Evolutionary conservation across 1,284 basidiomycete genomes (phyloP), one percentile per base, ranked within the genome.

Genomic region (Rhodofomes roseus): DNA sequence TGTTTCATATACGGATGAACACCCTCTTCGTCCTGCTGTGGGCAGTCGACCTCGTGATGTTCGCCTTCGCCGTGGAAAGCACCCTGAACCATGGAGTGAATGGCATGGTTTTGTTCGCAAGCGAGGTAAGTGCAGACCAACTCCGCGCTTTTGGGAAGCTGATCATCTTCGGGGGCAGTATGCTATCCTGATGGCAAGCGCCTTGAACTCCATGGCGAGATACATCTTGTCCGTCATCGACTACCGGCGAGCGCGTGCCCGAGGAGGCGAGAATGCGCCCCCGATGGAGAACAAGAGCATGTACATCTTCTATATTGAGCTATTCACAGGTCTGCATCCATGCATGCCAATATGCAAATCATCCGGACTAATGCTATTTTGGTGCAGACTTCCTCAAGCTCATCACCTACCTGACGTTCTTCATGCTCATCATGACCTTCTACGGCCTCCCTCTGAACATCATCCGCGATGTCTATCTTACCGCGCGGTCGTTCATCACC

Each of bases 261-360:
- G 90, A 59, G 93, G 93, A 23, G 88, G 92, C 34, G 92, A 90
- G 67, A 92, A 92, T 70, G 93, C 93, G 0, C 92, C 93, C 60
- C 85, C 89, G 52, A 99, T 96, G 97, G 96, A 99, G 74, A 89
- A 92, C 69, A 99, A 99, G 81, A 96, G 93, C 77, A 96, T 98
- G 87, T 96, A 89, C 79, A 80, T 94, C 16, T 97, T 98, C 77
- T 98, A 97, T 71, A 87, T 98, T 63, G 96, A 98, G 68, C 78
- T 98, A 46, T 80, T 82, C n/a, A 96, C 95, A 54, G 93, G 94
- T 93, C 66, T 57, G 55, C 27, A 52, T 52, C 50, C n/a, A 52
- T 48, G 50, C 58, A 56, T 55, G 48, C 36, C 29, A 43, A 40
- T 23, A 39, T 44, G 29, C 37, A 62, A 48, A 57, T 18, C 48